Evolutionary conservation across 441 rosid genomes (phyloP).

Genomic region (Theobroma grandiflorum): DNA sequence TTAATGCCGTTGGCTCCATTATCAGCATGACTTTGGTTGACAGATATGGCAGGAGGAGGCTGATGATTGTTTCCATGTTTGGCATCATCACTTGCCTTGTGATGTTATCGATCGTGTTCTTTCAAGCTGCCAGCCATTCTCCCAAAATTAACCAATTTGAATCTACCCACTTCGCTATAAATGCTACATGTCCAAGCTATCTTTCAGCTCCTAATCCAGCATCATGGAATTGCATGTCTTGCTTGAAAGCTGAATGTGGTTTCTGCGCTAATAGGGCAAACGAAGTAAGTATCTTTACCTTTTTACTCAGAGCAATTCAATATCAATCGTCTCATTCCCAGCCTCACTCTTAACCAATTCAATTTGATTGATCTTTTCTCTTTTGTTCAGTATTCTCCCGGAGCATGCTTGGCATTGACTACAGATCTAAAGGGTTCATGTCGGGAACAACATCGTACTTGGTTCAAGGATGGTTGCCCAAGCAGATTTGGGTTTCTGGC

Average conservation of each 20-base stretch:
- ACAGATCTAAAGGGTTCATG: slow-evolving; percentile 45
- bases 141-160: slow-evolving; percentile 50
- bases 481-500: slow-evolving; percentile 79
- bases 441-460: slow-evolving; percentile 44
- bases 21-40: slow-evolving; percentile 80
- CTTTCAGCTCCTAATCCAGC: slow-evolving; percentile 19
- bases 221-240: slow-evolving; percentile 81
- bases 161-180: slow-evolving; percentile 57
- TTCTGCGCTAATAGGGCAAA: slow-evolving; percentile 58
- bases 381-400: slow-evolving; percentile 55
- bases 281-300: slow-evolving; percentile 36
- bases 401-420: slow-evolving; percentile 66
- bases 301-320: neutral
- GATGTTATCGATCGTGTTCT: slow-evolving; percentile 55
- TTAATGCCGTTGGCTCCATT: slow-evolving; percentile 73
- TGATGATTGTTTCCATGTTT: slow-evolving; percentile 75
- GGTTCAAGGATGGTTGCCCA: slow-evolving; percentile 75
- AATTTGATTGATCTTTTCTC: neutral
- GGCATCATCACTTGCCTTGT: slow-evolving; percentile 71
- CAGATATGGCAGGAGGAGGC: slow-evolving; percentile 75
- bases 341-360: neutral
- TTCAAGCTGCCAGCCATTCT: slow-evolving; percentile 60
- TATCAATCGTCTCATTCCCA: neutral
- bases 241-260: slow-evolving; percentile 67
- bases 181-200: slow-evolving; percentile 67